Percentiles rank a stretch among this genome's conserved stretches.
phyloP scores from a whole-genome alignment of 306 rosid genomes.

The Begonia peltatifolia region DNA sequence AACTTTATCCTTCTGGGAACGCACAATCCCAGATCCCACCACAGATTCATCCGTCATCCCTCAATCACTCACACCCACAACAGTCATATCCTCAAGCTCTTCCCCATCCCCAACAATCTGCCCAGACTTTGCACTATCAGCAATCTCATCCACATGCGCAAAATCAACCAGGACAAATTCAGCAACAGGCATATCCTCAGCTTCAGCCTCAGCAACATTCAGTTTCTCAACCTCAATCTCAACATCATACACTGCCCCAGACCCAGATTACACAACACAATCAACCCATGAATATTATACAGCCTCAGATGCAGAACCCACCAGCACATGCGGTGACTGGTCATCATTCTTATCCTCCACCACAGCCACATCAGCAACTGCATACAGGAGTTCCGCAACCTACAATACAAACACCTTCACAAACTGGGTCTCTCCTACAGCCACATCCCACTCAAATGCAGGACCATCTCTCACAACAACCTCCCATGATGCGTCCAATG shows the following conservation, averaged over 20 bases:
- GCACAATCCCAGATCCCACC: constrained; percentile 42
- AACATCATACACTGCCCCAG: constrained; percentile 33
- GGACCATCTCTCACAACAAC: constrained; percentile 51
- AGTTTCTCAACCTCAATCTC: constrained; percentile 39
- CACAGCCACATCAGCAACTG: constrained; percentile 42
- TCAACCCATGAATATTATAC: constrained; percentile 31
- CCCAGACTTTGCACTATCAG: constrained; percentile 53
- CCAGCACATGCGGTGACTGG: constrained; percentile 48
- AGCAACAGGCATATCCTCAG: constrained; percentile 50
- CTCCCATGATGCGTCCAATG: constrained; percentile 41
- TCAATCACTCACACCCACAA: constrained; percentile 32
- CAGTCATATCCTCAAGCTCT: constrained; percentile 15
- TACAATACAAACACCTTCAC: constrained; percentile 29
- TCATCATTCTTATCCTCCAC: constrained; percentile 56
- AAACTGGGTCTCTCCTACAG: constrained; percentile 36
- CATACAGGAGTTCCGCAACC: constrained; percentile 47
- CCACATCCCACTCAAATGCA: constrained; percentile 37
- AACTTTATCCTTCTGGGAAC: constrained; percentile 33
- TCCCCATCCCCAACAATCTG: constrained; percentile 45
- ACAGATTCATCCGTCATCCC: constrained; percentile 40
- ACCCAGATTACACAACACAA: constrained; percentile 24
- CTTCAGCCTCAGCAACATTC: constrained; percentile 44
- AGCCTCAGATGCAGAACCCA: constrained; percentile 42
- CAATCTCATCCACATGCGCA: constrained; percentile 52
- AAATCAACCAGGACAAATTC: constrained; percentile 38